These are phyloP conservation scores for Patellaria atrata DNA, from an alignment of 495 filamentous ascomycete genomes.

Conservation along the genomic window DNA sequence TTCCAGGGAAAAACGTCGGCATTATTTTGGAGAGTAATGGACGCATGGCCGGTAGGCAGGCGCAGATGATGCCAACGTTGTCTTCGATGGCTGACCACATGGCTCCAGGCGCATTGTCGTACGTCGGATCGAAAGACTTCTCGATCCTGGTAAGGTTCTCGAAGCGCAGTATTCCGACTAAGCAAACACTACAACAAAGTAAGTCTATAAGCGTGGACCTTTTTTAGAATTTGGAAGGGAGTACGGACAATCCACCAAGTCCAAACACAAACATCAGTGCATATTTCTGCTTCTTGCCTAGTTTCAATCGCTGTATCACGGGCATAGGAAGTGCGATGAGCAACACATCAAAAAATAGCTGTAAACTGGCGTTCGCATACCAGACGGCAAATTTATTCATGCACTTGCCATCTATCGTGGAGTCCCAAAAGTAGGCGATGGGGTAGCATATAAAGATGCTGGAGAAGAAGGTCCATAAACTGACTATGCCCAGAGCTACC, in stretches of 20 bases:
- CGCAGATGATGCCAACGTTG: conserved; percentile 25
- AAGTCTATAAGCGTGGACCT: neutral
- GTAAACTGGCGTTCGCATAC: conserved; percentile 36
- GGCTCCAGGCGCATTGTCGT: conserved; percentile 21
- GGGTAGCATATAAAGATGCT: conserved; percentile 24
- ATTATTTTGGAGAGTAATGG: conserved; percentile 15
- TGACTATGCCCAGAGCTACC: conserved; percentile 14
- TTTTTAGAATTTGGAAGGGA: neutral
- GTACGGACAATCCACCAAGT: conserved; percentile 22
- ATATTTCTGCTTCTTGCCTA: conserved; percentile 19
- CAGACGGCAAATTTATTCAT: conserved; percentile 32
- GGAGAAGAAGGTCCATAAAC: conserved; percentile 19
- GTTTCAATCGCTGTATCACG: conserved; percentile 16
- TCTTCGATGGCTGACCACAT: conserved; percentile 21
- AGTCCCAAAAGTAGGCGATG: conserved; percentile 27
- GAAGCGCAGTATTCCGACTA: conserved; percentile 24
- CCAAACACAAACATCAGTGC: conserved; percentile 21
- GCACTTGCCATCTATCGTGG: conserved; percentile 23
- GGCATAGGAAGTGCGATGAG: conserved; percentile 29
- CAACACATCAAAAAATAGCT: conserved; percentile 37
- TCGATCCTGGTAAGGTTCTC: conserved; percentile 22
- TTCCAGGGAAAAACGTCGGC: conserved; percentile 19
- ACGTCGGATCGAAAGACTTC: conserved; percentile 19
- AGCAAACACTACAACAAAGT: conserved; percentile 16
- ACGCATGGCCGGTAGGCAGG: conserved; percentile 22